Evolutionary conservation across 805 yeast species (phyloP), one percentile per base, ranked within the genome.

Genomic region (Hagleromyces aurorensis): DNA sequence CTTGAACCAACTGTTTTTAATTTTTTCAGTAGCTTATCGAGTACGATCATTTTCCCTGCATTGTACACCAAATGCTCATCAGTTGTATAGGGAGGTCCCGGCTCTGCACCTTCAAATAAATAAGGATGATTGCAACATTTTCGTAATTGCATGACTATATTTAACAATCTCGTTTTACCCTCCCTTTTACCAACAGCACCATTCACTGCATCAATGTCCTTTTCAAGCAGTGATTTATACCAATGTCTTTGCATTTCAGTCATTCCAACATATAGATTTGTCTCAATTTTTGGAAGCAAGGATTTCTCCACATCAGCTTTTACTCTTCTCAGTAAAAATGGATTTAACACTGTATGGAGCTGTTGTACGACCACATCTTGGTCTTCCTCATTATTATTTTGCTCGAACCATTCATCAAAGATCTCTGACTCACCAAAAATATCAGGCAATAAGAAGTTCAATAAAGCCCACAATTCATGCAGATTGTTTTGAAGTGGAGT

Each of bases 91-190:
- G 97, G 97, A 1, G 97, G 97, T 7, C 97, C 97, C 0, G 96
- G 97, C 57, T 87, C 97, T 1, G 97, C 98, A n/a, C 98, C 97
- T 54, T 89, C 97, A 50, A 91, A 91, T 32, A 89, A 62, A 56
- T 91, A 89, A 0, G 97, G 97, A 59, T 91, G 98, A 53, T 91
- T 89, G 55, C 97, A 89, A 56, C 97, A 89, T 56, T 89, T 89
- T 48, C 97, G 70, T 41, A 89, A 65, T 58, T 89, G 97, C 97
- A 89, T 89, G 9, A 89, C 97, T 46, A 89, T 89, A 51, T 89
- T 89, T 34, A 89, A 66, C 38, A 91, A 63, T 33, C 97, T 68
- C 1, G 96, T 86, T 50, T 89, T 89, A 5, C 89, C 86, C 54
- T 89, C 97, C 34, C 94, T 69, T 56, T 85, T 86, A 2, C 95